A percentile compares a stretch with the other conserved stretches of the same genome.
phyloP scores from a whole-genome alignment of 805 yeast species.

The Scheffersomyces stipitis region DNA sequence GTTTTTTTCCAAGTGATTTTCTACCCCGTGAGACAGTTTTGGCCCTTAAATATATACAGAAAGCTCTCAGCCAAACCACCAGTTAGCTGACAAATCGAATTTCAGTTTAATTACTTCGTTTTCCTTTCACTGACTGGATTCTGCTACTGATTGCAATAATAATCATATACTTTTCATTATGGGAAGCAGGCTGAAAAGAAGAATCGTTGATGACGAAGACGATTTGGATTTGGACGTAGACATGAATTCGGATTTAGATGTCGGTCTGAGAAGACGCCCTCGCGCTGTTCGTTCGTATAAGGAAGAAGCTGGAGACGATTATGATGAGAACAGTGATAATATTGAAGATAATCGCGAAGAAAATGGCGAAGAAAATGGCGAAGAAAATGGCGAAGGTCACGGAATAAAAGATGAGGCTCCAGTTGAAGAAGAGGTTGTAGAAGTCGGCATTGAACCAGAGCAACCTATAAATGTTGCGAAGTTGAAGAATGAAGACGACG shows the following conservation, averaged over 20 bases:
- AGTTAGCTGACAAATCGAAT: no score
- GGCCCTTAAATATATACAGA: no score
- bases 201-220: conserved; percentile 16
- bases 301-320: conserved; percentile 28
- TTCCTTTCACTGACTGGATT: no score
- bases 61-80: no score
- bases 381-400: conserved; percentile 21
- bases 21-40: no score
- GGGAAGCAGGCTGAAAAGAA: conserved; percentile 8
- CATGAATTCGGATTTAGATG: neutral
- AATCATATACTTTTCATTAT: no score
- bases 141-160: no score
- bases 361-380: conserved; percentile 27
- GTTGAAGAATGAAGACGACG: conserved; percentile 11
- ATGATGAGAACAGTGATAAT: conserved; percentile 28
- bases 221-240: conserved; percentile 19
- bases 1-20: no score
- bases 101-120: no score
- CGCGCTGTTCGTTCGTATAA: conserved; percentile 9
- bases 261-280: conserved; percentile 16
- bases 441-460: conserved; percentile 3
- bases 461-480: conserved; percentile 1
- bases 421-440: conserved; percentile 9
- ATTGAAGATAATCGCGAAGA: conserved; percentile 21
- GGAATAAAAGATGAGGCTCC: conserved; percentile 8